phyloP scores from a whole-genome alignment of 495 filamentous ascomycete species.

The Talaromyces nanjingensis region DNA sequence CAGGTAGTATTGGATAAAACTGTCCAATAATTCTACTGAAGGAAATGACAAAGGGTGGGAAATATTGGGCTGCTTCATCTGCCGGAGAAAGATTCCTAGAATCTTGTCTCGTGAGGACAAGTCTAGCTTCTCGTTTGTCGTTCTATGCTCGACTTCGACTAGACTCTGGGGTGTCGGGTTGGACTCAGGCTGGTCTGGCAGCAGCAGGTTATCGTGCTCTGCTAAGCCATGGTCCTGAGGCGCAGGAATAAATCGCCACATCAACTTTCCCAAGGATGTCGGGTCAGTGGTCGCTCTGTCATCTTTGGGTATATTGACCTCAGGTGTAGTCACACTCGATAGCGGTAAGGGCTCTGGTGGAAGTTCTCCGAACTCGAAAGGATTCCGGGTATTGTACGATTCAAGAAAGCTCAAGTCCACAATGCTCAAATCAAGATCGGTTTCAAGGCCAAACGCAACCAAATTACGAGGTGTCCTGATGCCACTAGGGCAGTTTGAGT shows the following conservation, averaged over 20 bases:
- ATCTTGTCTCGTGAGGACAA: slow-evolving; percentile 47
- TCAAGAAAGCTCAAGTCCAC: slow-evolving; percentile 53
- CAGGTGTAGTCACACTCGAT: slow-evolving; percentile 8
- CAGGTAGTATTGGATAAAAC: slow-evolving; percentile 54
- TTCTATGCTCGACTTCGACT: slow-evolving; percentile 16
- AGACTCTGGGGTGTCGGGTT: slow-evolving; percentile 15
- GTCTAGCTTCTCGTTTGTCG: slow-evolving; percentile 29
- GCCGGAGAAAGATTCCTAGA: slow-evolving; percentile 50
- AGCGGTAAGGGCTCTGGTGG: slow-evolving; percentile 4
- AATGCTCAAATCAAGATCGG: slow-evolving; percentile 52
- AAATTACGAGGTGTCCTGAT: slow-evolving; percentile 11
- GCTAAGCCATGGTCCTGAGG: slow-evolving; percentile 42
- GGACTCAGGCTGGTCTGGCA: slow-evolving; percentile 32
- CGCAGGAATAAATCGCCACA: slow-evolving; percentile 35
- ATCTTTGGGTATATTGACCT: slow-evolving; percentile 12
- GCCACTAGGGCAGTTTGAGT: slow-evolving; percentile 27
- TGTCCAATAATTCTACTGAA: slow-evolving; percentile 50
- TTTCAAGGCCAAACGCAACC: slow-evolving; percentile 33
- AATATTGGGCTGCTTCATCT: slow-evolving; percentile 37
- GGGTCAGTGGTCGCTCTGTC: slow-evolving; percentile 21
- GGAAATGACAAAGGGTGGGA: slow-evolving; percentile 53
- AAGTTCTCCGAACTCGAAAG: slow-evolving; percentile 18
- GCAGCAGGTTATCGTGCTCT: slow-evolving; percentile 48
- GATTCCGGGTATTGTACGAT: slow-evolving; percentile 45
- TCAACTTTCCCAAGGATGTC: slow-evolving; percentile 16